Percentiles rank a stretch among this genome's conserved stretches.
Evolutionary conservation across 768 basidiomycete genomes (phyloP).

Genomic region (Suillus fuscotomentosus): DNA sequence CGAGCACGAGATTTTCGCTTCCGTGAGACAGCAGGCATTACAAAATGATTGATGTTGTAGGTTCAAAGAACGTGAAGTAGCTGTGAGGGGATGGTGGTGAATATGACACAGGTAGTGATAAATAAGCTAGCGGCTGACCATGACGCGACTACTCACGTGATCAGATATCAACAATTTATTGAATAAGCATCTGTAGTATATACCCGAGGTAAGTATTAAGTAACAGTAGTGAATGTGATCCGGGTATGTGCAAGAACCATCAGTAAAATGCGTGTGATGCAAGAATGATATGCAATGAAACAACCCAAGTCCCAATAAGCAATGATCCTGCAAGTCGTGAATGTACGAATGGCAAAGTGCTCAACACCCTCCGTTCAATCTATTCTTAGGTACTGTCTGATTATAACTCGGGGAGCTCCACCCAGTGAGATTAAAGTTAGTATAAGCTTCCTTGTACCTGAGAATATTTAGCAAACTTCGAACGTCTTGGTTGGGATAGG

Average conservation of each 20-base stretch:
- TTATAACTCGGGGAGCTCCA: slow-evolving; percentile 42
- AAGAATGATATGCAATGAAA: slow-evolving; percentile 1
- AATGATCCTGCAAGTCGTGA: background rate
- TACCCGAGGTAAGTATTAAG: background rate
- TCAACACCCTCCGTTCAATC: slow-evolving; percentile 30
- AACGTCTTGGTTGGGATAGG: background rate
- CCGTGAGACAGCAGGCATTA: slow-evolving; percentile 4
- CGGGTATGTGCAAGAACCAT: background rate
- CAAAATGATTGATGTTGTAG: background rate
- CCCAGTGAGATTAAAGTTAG: slow-evolving; percentile 42
- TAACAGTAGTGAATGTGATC: background rate
- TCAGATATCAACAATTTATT: slow-evolving; percentile 20
- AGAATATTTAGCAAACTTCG: background rate
- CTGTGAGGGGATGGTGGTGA: slow-evolving; percentile 9
- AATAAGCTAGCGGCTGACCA: slow-evolving; percentile 25
- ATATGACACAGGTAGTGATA: slow-evolving; percentile 17
- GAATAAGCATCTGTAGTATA: background rate
- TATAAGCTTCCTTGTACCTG: slow-evolving; percentile 44
- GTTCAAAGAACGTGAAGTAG: slow-evolving; percentile 1
- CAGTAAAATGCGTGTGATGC: background rate
- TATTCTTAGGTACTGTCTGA: slow-evolving; percentile 63
- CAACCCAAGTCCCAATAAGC: background rate
- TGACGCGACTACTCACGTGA: slow-evolving; percentile 27
- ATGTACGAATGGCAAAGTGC: background rate
- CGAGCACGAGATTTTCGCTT: background rate